phyloP scores from a whole-genome alignment of 164 flowering plant genomes.

The Chimonanthus praecox region DNA sequence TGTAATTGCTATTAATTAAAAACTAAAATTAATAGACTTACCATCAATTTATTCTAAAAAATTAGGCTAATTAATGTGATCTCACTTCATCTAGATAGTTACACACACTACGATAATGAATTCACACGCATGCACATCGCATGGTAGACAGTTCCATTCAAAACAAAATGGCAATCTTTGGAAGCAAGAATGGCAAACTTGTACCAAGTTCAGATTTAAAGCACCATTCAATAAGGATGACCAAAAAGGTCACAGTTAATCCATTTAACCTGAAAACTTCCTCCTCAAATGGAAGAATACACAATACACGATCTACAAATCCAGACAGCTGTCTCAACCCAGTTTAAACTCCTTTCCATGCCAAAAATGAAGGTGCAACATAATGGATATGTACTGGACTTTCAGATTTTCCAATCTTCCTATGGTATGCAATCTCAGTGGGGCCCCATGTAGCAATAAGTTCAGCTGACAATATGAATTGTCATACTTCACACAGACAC shows the following conservation, averaged over 20 bases:
- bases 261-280: constrained; percentile 66
- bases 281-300: constrained; percentile 92
- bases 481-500: too few species aligned
- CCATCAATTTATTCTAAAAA: too few species aligned
- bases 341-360: constrained; percentile 95
- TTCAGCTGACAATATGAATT: too few species aligned
- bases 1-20: too few species aligned
- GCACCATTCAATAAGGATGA: constrained; percentile 78
- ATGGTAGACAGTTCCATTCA: neutral
- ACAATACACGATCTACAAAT: constrained; percentile 84
- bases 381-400: constrained; percentile 69
- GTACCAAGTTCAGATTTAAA: constrained; percentile 45
- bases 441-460: too few species aligned
- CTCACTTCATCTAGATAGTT: too few species aligned
- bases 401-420: constrained; percentile 3
- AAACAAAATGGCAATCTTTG: neutral
- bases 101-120: too few species aligned
- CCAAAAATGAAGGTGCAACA: constrained; percentile 99
- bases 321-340: constrained; percentile 61
- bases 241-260: constrained; percentile 82
- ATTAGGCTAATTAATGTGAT: too few species aligned
- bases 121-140: too few species aligned
- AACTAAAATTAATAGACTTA: too few species aligned
- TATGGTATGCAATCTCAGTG: too few species aligned
- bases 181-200: neutral